Evolutionary conservation across 106 monocot genomes (phyloP), one percentile per base, ranked within the genome.

Genomic region (Vanilla planifolia): DNA sequence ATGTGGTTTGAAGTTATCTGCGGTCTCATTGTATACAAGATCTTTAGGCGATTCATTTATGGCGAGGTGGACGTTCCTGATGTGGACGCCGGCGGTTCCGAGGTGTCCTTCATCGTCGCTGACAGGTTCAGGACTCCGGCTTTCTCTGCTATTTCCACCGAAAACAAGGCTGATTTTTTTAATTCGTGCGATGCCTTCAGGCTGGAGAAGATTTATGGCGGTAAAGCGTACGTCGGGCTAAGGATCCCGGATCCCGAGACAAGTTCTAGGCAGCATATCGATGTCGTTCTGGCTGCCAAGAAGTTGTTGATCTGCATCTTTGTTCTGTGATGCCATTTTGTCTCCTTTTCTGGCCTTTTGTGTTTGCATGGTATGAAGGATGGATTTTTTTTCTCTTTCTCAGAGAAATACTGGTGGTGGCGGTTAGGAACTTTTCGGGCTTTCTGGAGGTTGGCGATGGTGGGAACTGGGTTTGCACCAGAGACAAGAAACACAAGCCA

Each of bases 1-100:
- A 96, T 98, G 96, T 91, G 78, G 87, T 33, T 87, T 32, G 81
- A 85, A 73, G 79, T 98, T 59, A 35, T 98, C 30, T 91, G 69
- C 74, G 84, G 88, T 14, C 10, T 87, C 11, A 69, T 98, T 27
- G n/a, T 82, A 48, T 84, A 81, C 77, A 75, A 82, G 53, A 25
- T 88, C 42, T 53, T 98, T 52, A 37, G 65, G 32, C 62, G 52
- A 26, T 60, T 46, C 62, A 20, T 92, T 72, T 17, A 36, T 68
- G 66, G 48, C 59, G 84, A 64, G 23, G 84, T 37, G 42, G 65
- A 44, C n/a, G 59, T 79, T 65, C 50, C 64, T 53, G 71, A 68
- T 45, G 47, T 79, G 44, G 82, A 67, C 65, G 52, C 79, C 67
- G 79, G 73, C 58, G 66, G 46, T 59, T 79, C 79, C 77, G 73